These are phyloP conservation scores for Fusarium sp. DNA, from an alignment of 2,329 filamentous ascomycete genomes.

Conservation along the genomic window DNA sequence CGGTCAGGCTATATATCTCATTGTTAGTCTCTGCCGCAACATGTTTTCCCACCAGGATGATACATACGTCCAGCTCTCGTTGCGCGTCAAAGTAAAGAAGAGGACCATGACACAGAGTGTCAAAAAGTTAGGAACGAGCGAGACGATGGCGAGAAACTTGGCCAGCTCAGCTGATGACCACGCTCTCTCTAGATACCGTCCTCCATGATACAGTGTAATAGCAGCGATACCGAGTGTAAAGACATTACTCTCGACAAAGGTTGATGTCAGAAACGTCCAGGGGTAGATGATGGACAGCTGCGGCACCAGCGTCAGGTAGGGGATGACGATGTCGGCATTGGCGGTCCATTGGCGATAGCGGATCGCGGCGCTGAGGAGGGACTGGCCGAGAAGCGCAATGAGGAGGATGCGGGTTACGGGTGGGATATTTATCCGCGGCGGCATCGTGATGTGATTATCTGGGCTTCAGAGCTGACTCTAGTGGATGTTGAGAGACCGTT, in stretches of 20 bases:
- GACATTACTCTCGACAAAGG: conserved; percentile 91
- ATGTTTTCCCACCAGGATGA: background rate
- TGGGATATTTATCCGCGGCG: conserved; percentile 87
- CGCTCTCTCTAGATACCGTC: conserved; percentile 92
- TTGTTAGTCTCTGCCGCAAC: conserved; percentile 8
- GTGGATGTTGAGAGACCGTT: background rate
- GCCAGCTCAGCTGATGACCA: conserved; percentile 93
- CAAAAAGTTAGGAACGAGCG: conserved; percentile 81
- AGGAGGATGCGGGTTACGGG: conserved; percentile 88
- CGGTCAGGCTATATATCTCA: conserved; percentile 67
- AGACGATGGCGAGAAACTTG: conserved; percentile 83
- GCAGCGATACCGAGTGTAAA: conserved; percentile 83
- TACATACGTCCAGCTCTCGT: conserved; percentile 74
- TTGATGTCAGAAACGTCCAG: conserved; percentile 89
- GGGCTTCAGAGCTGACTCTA: conserved; percentile 14
- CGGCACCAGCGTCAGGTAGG: conserved; percentile 88
- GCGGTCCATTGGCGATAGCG: conserved; percentile 74
- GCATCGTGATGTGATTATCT: conserved; percentile 62
- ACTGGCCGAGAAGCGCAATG: conserved; percentile 77
- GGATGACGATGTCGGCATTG: conserved; percentile 74
- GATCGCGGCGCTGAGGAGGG: conserved; percentile 81
- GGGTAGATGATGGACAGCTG: conserved; percentile 86
- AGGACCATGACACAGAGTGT: conserved; percentile 77
- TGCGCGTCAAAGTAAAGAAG: conserved; percentile 75
- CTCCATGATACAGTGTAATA: conserved; percentile 86